A percentile compares a stretch with the other conserved stretches of the same genome.
Conservation (phyloP, 352 stramenopile genomes). For the Pythium aquatile region DNA sequence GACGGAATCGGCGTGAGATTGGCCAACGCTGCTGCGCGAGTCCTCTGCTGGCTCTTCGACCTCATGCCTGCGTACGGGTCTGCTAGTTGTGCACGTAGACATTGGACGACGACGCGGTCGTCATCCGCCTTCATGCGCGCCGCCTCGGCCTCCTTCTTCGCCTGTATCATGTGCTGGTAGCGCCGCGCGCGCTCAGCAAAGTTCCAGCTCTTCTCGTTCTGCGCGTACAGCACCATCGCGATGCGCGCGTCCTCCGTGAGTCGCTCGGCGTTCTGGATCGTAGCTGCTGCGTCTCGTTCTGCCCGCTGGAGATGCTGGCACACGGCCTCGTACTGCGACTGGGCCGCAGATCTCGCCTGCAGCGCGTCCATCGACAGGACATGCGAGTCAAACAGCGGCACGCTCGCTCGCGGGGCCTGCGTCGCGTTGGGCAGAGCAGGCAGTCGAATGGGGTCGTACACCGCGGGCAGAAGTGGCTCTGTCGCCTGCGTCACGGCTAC, state of each 20-base stretch:
- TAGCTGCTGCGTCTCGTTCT: slow-evolving; percentile 31
- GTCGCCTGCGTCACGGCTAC: not conserved
- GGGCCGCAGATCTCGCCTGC: slow-evolving; percentile 27
- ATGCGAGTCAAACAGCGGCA: slow-evolving; percentile 22
- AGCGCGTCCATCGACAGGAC: slow-evolving; percentile 43
- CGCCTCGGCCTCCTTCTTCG: slow-evolving; percentile 48
- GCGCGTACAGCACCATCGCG: slow-evolving; percentile 50
- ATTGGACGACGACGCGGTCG: slow-evolving; percentile 29
- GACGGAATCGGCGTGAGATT: slow-evolving; percentile 6
- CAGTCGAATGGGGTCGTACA: slow-evolving; percentile 19
- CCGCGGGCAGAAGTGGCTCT: not conserved
- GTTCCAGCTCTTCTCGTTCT: slow-evolving; percentile 56
- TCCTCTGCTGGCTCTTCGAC: slow-evolving; percentile 1
- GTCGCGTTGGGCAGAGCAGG: slow-evolving; percentile 17
- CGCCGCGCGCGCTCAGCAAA: slow-evolving; percentile 60
- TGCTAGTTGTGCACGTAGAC: slow-evolving; percentile 31
- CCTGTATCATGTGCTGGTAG: slow-evolving; percentile 53
- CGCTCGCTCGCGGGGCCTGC: slow-evolving; percentile 6
- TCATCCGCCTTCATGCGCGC: slow-evolving; percentile 42
- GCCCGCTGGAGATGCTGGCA: slow-evolving; percentile 26
- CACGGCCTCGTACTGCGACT: slow-evolving; percentile 36
- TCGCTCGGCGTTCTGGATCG: slow-evolving; percentile 44
- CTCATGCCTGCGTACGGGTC: slow-evolving; percentile 40
- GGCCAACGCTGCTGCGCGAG: not conserved
- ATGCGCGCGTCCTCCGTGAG: slow-evolving; percentile 60